These are phyloP conservation scores for Gardenia jasminoides DNA, from an alignment of 257 asterid genomes.

Conservation along the genomic window DNA sequence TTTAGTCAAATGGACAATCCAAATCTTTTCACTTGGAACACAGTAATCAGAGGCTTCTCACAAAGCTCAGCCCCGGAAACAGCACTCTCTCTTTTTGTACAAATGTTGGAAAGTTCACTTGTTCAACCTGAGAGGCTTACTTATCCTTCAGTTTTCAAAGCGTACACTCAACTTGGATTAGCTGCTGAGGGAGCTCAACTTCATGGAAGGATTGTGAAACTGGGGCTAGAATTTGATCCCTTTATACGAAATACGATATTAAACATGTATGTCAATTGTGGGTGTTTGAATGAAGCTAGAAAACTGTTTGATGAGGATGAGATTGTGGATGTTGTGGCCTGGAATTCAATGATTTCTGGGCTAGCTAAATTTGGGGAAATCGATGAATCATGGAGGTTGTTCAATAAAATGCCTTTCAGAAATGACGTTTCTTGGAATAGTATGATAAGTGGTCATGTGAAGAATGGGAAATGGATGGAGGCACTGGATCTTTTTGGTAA, in stretches of 20 bases:
- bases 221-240: conserved; percentile 52
- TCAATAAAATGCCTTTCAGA: conserved; percentile 40
- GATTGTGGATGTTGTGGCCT: conserved; percentile 52
- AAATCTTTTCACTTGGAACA: conserved; percentile 65
- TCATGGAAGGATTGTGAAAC: conserved; percentile 62
- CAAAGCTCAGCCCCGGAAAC: conserved; percentile 50
- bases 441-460: conserved; percentile 67
- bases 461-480: conserved; percentile 60
- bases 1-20: conserved; percentile 42
- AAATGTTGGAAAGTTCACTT: conserved; percentile 44
- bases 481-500: conserved; percentile 49
- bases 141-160: conserved; percentile 77
- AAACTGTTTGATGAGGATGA: conserved; percentile 52
- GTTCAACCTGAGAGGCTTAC: conserved; percentile 49
- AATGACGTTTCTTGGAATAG: conserved; percentile 70
- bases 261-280: conserved; percentile 66
- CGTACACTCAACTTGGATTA: conserved; percentile 54
- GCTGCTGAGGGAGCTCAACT: conserved; percentile 65
- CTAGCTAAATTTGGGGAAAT: conserved; percentile 58
- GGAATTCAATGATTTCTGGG: conserved; percentile 76
- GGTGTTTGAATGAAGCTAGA: conserved; percentile 46
- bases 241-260: conserved; percentile 54
- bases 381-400: conserved; percentile 57
- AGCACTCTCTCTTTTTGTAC: conserved; percentile 50
- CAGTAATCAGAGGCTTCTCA: conserved; percentile 66